Percentiles rank a stretch among this genome's conserved stretches.
Evolutionary conservation across 441 rosid genomes (phyloP).

Genomic region (Pelargonium fulgidum): DNA sequence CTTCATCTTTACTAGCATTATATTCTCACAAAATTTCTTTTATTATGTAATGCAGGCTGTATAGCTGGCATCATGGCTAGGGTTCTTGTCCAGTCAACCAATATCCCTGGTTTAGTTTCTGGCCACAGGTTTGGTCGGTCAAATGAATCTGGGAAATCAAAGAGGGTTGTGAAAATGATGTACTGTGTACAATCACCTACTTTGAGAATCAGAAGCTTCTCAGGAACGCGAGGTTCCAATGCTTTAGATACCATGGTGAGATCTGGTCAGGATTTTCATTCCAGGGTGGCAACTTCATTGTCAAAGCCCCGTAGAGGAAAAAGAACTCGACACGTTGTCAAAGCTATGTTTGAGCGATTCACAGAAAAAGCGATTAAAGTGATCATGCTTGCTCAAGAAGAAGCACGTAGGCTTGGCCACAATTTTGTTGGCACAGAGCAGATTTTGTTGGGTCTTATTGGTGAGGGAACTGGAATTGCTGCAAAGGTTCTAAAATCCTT

Average conservation of each 20-base stretch:
- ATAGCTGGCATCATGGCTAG: constrained; percentile 52
- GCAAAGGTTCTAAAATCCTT: constrained; percentile 94
- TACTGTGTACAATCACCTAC: constrained; percentile 31
- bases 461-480: constrained; percentile 98
- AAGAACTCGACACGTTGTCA: constrained; percentile 43
- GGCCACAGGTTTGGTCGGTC: constrained; percentile 36
- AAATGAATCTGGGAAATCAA: constrained; percentile 38
- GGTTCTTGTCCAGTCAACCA: constrained; percentile 59
- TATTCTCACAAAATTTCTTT: neutral
- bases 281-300: constrained; percentile 34
- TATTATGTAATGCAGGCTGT: constrained; percentile 31
- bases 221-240: constrained; percentile 59
- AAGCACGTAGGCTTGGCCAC: constrained; percentile 94
- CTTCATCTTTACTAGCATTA: too few species aligned
- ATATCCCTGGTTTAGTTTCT: constrained; percentile 37
- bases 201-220: constrained; percentile 42
- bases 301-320: constrained; percentile 35
- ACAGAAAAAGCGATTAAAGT: constrained; percentile 96
- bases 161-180: constrained; percentile 45
- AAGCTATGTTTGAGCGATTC: constrained; percentile 95
- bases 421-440: constrained; percentile 98
- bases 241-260: constrained; percentile 40
- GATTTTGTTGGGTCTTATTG: constrained; percentile 82
- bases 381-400: constrained; percentile 98
- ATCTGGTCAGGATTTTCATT: constrained; percentile 38